Conservation (phyloP, 140 eudicot species). For the Senecio squalidus region DNA sequence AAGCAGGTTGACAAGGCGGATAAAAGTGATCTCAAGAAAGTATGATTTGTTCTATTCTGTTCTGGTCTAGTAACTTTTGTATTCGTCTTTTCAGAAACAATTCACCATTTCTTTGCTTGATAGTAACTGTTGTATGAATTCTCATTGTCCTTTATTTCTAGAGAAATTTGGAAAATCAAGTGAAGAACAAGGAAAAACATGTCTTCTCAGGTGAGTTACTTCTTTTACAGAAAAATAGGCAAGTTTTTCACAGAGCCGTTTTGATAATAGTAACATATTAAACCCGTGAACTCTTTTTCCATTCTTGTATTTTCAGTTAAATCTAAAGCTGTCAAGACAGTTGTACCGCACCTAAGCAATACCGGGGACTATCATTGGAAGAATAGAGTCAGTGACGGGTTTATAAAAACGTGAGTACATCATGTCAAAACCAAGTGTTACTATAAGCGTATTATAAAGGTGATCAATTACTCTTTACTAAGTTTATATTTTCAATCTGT, state of each 20-base stretch:
- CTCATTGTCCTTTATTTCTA: conserved; percentile 27
- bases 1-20: conserved; percentile 41
- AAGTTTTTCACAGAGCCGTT: background rate
- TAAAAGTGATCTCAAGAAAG: conserved; percentile 40
- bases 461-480: background rate
- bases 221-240: background rate
- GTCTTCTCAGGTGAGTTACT: conserved; percentile 60
- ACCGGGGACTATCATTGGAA: conserved; percentile 30
- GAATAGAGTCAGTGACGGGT: conserved; percentile 56
- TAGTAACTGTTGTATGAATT: background rate
- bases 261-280: background rate
- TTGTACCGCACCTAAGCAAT: conserved; percentile 42
- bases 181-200: conserved; percentile 27
- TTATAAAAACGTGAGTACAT: conserved; percentile 36
- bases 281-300: background rate
- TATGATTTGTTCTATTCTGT: conserved; percentile 23
- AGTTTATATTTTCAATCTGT: background rate
- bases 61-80: too few species aligned
- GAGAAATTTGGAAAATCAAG: conserved; percentile 43
- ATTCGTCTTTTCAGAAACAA: too few species aligned
- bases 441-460: background rate
- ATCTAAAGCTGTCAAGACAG: conserved; percentile 37
- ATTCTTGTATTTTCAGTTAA: conserved; percentile 47
- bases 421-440: background rate
- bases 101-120: background rate